Percentiles rank a stretch among this genome's conserved stretches.
These are phyloP conservation scores for Cladorrhinum samala DNA, from an alignment of 495 filamentous ascomycete genomes.

Conservation along the genomic window DNA sequence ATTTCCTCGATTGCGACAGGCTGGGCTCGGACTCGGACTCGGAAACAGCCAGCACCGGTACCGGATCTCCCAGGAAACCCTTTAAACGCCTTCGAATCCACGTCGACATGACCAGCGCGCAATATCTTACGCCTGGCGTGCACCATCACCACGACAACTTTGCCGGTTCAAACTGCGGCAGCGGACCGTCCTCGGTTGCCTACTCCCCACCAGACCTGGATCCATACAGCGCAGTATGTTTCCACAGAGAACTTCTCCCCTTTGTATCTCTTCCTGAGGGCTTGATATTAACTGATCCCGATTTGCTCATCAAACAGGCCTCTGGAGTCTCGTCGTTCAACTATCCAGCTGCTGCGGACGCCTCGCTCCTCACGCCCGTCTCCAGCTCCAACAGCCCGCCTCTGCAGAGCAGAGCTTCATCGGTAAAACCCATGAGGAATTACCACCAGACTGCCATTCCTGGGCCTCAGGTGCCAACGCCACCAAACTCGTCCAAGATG, in stretches of 20 bases:
- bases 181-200: slow-evolving; percentile 15
- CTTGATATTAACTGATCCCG: slow-evolving; percentile 1
- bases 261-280: no score
- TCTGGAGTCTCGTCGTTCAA: slow-evolving; percentile 39
- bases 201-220: slow-evolving; percentile 25
- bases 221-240: slow-evolving; percentile 31
- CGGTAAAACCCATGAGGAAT: slow-evolving; percentile 27
- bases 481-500: slow-evolving; percentile 37
- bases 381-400: slow-evolving; percentile 41
- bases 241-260: no score
- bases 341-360: slow-evolving; percentile 37
- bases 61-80: slow-evolving; percentile 10
- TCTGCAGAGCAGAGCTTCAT: slow-evolving; percentile 30
- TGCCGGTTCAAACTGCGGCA: slow-evolving; percentile 16
- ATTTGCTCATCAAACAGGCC: slow-evolving; percentile 11
- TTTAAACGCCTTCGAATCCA: slow-evolving; percentile 17
- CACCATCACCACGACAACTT: slow-evolving; percentile 20
- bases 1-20: slow-evolving; percentile 17
- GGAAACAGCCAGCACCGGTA: slow-evolving; percentile 9
- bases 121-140: slow-evolving; percentile 24
- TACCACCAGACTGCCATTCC: slow-evolving; percentile 29
- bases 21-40: slow-evolving; percentile 15
- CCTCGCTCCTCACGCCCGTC: slow-evolving; percentile 41
- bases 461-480: slow-evolving; percentile 36
- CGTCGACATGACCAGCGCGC: slow-evolving; percentile 27